A percentile compares a stretch with the other conserved stretches of the same genome.
Evolutionary conservation across 441 rosid species (phyloP).

Genomic region (Capsella rubella): DNA sequence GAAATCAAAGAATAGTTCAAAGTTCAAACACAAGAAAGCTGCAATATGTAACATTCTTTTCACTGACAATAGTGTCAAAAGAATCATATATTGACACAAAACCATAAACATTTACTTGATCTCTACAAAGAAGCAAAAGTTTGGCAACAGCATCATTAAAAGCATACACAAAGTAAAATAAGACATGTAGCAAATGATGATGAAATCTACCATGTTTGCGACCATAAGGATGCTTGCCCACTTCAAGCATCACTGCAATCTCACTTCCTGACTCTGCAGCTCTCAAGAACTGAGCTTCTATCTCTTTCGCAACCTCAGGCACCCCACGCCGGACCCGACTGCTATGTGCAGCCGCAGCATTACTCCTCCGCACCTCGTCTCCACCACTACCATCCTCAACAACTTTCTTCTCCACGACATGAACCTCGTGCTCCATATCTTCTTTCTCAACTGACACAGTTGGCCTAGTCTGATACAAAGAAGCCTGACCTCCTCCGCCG

Average conservation of each 20-base stretch:
- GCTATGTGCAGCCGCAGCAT: background rate
- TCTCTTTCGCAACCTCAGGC: conserved; percentile 68
- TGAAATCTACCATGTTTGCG: conserved; percentile 66
- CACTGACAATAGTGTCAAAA: background rate
- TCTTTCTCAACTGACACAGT: conserved; percentile 44
- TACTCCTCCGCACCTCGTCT: conserved; percentile 49
- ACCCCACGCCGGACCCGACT: conserved; percentile 47
- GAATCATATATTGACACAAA: conserved; percentile 4
- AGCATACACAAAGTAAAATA: background rate
- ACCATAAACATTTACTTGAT: background rate
- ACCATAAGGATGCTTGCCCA: conserved; percentile 68
- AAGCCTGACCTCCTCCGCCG: conserved; percentile 46
- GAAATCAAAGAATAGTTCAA: background rate
- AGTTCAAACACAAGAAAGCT: conserved; percentile 8
- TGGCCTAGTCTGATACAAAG: conserved; percentile 58
- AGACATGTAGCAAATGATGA: conserved; percentile 1
- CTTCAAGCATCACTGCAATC: conserved; percentile 85
- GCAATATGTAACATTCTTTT: background rate
- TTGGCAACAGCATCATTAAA: conserved; percentile 5
- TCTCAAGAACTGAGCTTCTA: conserved; percentile 67
- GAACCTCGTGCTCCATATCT: conserved; percentile 37
- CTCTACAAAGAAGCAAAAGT: conserved; percentile 1
- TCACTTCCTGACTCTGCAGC: conserved; percentile 85
- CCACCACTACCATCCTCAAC: conserved; percentile 53
- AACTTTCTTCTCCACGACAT: conserved; percentile 47